A percentile compares a stretch with the other conserved stretches of the same genome.
phyloP scores from a whole-genome alignment of 805 yeast species.

The Saturnispora hagleri region DNA sequence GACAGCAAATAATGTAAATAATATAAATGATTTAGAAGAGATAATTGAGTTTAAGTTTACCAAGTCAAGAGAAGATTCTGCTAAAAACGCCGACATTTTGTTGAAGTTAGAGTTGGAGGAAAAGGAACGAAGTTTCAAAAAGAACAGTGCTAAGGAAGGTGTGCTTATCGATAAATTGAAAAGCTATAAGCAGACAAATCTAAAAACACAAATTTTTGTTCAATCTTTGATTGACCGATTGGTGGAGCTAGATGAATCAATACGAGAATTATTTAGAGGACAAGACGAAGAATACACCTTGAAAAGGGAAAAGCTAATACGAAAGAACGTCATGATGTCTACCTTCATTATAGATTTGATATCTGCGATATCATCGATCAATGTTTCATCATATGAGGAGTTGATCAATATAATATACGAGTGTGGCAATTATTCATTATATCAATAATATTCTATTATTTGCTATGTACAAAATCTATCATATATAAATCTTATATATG shows the following conservation, averaged over 20 bases:
- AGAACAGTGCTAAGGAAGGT: neutral
- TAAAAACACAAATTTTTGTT: neutral
- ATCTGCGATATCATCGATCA: conserved; percentile 25
- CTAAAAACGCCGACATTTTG: neutral
- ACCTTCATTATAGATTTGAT: conserved; percentile 25
- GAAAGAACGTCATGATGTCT: neutral
- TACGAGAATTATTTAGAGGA: neutral
- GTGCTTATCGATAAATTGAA: neutral
- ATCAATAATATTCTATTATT: conserved; percentile 12
- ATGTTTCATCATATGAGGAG: conserved; percentile 26
- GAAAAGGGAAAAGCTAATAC: neutral
- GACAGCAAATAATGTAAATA: neutral
- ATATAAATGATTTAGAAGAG: neutral
- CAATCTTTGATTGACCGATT: neutral
- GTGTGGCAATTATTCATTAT: conserved; percentile 25
- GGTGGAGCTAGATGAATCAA: neutral
- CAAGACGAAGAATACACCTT: neutral
- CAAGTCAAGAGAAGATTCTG: neutral
- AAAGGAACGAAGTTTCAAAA: neutral
- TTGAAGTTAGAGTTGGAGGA: neutral
- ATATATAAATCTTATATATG: neutral
- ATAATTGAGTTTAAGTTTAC: neutral
- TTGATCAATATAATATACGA: conserved; percentile 23
- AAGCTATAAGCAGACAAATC: neutral
- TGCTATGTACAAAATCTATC: neutral